Percentiles rank a stretch among this genome's conserved stretches.
These are phyloP conservation scores for Neopestalotiopsis clavispora DNA, from an alignment of 2,329 filamentous ascomycete species.

Conservation along the genomic window DNA sequence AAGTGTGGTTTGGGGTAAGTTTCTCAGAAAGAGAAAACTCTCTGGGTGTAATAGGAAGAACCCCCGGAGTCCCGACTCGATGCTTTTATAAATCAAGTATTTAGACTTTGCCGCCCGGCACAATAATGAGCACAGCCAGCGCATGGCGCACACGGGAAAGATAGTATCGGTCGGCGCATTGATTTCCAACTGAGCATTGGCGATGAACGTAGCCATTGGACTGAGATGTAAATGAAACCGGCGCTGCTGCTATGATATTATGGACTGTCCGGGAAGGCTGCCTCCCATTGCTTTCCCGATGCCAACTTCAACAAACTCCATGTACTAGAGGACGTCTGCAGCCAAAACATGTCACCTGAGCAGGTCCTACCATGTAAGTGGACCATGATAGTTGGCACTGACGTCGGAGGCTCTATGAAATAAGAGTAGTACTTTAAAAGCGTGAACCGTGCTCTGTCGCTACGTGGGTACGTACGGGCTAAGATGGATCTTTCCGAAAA, in stretches of 20 bases:
- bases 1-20: not conserved
- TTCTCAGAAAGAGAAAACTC: not conserved
- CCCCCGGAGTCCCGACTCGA: too few species aligned
- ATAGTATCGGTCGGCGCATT: too few species aligned
- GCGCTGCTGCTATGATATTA: too few species aligned
- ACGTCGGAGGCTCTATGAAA: not conserved
- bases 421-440: not conserved
- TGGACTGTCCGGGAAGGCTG: too few species aligned
- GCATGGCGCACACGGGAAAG: too few species aligned
- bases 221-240: too few species aligned
- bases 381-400: not conserved
- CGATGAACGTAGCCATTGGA: too few species aligned
- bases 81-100: too few species aligned
- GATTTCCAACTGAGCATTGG: too few species aligned
- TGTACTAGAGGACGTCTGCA: not conserved
- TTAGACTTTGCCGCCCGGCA: too few species aligned
- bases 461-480: not conserved
- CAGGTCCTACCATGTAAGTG: not conserved
- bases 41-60: too few species aligned
- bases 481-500: slow-evolving; percentile 1
- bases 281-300: not conserved
- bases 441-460: not conserved
- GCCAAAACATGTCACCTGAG: not conserved
- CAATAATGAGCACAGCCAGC: too few species aligned
- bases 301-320: not conserved